Evolutionary conservation across 768 basidiomycete species (phyloP).

Genomic region (Polyporus arcularius): DNA sequence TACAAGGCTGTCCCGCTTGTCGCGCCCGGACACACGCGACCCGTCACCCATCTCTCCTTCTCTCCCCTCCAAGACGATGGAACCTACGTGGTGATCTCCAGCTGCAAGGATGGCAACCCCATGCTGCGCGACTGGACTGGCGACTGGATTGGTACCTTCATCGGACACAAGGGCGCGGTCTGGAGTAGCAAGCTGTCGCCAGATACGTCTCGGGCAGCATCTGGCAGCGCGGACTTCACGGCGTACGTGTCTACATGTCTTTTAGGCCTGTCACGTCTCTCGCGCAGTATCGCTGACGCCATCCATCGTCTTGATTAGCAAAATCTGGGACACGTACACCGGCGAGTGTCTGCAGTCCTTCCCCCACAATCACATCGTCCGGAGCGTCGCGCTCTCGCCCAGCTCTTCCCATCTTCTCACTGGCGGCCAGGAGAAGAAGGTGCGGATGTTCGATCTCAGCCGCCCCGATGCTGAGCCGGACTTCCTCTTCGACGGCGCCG

Average conservation of each 20-base stretch:
- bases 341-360: conserved; percentile 93
- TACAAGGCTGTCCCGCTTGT: conserved; percentile 75
- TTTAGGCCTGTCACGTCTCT: background rate
- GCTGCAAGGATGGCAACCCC: conserved; percentile 98
- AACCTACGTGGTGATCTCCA: conserved; percentile 88
- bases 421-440: conserved; percentile 97
- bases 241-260: conserved; percentile 61
- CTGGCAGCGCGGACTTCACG: conserved; percentile 96
- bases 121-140: conserved; percentile 98
- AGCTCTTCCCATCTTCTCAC: conserved; percentile 70
- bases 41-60: conserved; percentile 93
- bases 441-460: conserved; percentile 88
- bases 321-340: conserved; percentile 94
- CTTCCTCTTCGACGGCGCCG: conserved; percentile 64
- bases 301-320: conserved; percentile 47
- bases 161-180: conserved; percentile 92
- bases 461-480: conserved; percentile 87
- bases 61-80: conserved; percentile 83
- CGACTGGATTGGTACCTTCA: conserved; percentile 96
- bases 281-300: background rate
- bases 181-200: conserved; percentile 93
- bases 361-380: conserved; percentile 97
- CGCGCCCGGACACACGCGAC: conserved; percentile 83
- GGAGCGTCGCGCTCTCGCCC: conserved; percentile 87
- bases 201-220: conserved; percentile 84